Base-by-base conservation (phyloP, 2,329 filamentous ascomycete genomes). In the Balansia obtecta region DNA sequence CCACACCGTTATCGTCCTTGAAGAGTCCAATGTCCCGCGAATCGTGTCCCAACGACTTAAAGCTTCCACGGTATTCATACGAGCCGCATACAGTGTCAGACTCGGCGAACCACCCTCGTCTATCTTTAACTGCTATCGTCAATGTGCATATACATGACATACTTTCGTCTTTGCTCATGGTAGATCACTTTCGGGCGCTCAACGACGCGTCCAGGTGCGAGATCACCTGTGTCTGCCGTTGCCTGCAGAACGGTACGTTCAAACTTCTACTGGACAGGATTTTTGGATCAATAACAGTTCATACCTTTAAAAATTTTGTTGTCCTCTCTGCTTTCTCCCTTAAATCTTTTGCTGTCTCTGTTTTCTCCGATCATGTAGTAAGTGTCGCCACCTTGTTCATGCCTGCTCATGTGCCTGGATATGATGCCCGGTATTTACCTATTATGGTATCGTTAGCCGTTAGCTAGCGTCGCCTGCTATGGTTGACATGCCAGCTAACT, bases 351-450 rank as follows among this genome's bases (percentile, higher is more conserved):
- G n/a, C n/a, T n/a, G n/a, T n/a, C n/a, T n/a, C 86, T 85, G 65
- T 86, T 82, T 61, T 86, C 83, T 15, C 83, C 83, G 34, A 85
- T 76, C 66, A 81, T 74, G 65, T 86, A 86, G 67, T 79, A 86
- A 0, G 72, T 75, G 10, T 68, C 70, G 72, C 70, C 1, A 77
- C 75, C 56, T 77, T 68, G 58, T 83, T 74, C n/a, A 85, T 70
- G 40, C 80, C 80, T 1, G 75, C 78, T 82, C 82, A 57, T 85
- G 82, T 0, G 82, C 82, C 67, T 85, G 80, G 3, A 86, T 68
- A 55, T 82, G 79, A 33, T 75, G 70, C 7, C 73, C 74, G 0
- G 61, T 65, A 46, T 74, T 70, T 5, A 4, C n/a, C 39, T 41
- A 37, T 37, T 27, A 27, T 27, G 27, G 27, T 7, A 27, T 27